These are phyloP conservation scores for Elaeis guineensis DNA, from an alignment of 176 grass and related monocot species.

Conservation along the genomic window DNA sequence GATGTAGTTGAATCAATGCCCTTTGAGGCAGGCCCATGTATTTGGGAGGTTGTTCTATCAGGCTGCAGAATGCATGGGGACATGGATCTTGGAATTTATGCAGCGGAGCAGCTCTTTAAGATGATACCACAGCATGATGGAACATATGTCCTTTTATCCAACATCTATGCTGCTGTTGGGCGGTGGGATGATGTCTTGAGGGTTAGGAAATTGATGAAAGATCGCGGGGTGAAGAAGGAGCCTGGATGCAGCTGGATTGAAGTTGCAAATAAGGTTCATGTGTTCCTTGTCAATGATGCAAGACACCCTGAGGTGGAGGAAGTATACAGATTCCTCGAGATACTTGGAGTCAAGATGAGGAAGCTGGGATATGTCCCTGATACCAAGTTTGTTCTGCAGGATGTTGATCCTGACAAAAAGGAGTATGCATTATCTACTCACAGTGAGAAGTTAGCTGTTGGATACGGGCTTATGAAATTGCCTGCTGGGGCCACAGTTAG, in stretches of 20 bases:
- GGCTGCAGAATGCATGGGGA: slow-evolving; percentile 56
- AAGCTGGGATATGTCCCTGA: slow-evolving; percentile 73
- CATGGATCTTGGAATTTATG: slow-evolving; percentile 51
- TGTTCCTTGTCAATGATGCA: slow-evolving; percentile 77
- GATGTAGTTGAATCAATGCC: slow-evolving; percentile 71
- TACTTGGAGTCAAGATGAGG: slow-evolving; percentile 66
- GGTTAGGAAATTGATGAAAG: slow-evolving; percentile 91
- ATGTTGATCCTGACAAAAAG: slow-evolving; percentile 51
- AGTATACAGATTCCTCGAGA: slow-evolving; percentile 64
- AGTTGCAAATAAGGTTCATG: slow-evolving; percentile 65
- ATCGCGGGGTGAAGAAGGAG: slow-evolving; percentile 90
- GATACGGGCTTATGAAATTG: slow-evolving; percentile 76
- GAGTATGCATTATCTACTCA: slow-evolving; percentile 68
- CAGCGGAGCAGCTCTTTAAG: slow-evolving; percentile 62
- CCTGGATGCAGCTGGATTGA: slow-evolving; percentile 98
- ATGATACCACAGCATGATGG: slow-evolving; percentile 69
- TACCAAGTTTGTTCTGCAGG: slow-evolving; percentile 78
- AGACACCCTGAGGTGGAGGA: slow-evolving; percentile 52
- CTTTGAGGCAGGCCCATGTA: slow-evolving; percentile 46
- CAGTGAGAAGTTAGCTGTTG: slow-evolving; percentile 82
- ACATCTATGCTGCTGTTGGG: slow-evolving; percentile 80
- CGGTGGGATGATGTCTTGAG: slow-evolving; percentile 61
- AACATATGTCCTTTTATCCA: slow-evolving; percentile 78
- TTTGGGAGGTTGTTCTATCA: slow-evolving; percentile 75
- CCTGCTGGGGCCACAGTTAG: slow-evolving; percentile 56